Evolutionary conservation across 202 grass and related monocot genomes (phyloP).

Genomic region (Zizania palustris): DNA sequence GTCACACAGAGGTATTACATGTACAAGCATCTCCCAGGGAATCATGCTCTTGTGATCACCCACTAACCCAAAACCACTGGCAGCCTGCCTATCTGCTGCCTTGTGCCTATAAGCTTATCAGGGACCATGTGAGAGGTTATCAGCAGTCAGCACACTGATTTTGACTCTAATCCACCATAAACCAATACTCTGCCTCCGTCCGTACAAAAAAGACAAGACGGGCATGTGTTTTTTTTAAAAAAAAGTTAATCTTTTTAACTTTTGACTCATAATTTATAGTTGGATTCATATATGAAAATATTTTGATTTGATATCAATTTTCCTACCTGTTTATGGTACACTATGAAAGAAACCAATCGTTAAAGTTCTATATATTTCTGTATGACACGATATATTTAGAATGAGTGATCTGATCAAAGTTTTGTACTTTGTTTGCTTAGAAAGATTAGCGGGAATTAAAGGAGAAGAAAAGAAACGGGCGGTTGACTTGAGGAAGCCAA

Average conservation of each 20-base stretch:
- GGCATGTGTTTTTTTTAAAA: no score
- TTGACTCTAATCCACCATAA: conserved; percentile 23
- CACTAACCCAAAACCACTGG: not conserved
- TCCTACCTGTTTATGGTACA: not conserved
- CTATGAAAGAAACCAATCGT: no score
- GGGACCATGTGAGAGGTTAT: conserved; percentile 40
- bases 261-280: no score
- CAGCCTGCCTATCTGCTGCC: not conserved
- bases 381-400: no score
- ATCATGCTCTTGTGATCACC: conserved; percentile 9
- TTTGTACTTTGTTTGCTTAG: not conserved
- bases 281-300: no score
- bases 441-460: not conserved
- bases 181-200: no score
- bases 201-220: no score
- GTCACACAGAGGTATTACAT: not conserved
- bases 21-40: conserved; percentile 30
- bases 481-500: conserved; percentile 37
- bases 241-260: no score
- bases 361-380: no score
- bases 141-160: conserved; percentile 25
- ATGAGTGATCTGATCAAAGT: not conserved
- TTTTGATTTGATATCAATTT: no score
- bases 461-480: not conserved
- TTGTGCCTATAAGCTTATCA: conserved; percentile 37